Evolutionary conservation across 345 rosid species (phyloP), one percentile per base, ranked within the genome.

Genomic region (Garcia nutans): DNA sequence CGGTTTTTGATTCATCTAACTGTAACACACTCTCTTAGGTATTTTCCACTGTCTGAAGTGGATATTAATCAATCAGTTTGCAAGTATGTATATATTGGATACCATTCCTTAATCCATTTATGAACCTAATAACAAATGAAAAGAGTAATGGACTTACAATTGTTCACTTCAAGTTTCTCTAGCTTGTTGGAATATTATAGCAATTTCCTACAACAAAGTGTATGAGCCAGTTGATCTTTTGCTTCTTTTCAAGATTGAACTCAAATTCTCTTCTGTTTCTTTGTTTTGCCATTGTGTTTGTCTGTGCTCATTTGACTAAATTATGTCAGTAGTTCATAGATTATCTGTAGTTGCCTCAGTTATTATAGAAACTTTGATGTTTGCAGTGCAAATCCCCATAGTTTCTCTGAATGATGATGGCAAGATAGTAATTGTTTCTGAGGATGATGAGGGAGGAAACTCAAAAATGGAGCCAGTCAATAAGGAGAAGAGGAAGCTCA

Each of bases 361-460:
- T 52, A 13, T 47, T 52, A 49, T 68, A 16, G 58, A 41, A 41
- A 67, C 45, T 41, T 69, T 54, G 77, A 78, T 78, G 23, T 76
- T n/a, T 83, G 75, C 87, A 91, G 99, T 95, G 87, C 83, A 82
- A 81, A 89, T 95, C 72, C 98, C 98, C 6, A 85, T 83, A 42
- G 98, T 95, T 69, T 86, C 97, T 58, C 73, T 95, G 74, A 92
- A 83, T 73, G 93, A 91, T 70, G 92, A 91, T 65, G 99, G 99
- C 26, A 93, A 88, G 82, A 77, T 91, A 74, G 88, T 88, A 70
- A 59, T 88, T 63, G 15, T 87, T 45, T 79, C 84, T 3, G 84
- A 82, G 73, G 96, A 85, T 60, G 79, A 77, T 45, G 80, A 77
- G 49, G 89, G 79, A 76, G 88, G 82, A 55, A 84, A 87, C 55